Base-by-base conservation (phyloP, 2,329 filamentous ascomycete species). In the Exserohilum rostratum region DNA sequence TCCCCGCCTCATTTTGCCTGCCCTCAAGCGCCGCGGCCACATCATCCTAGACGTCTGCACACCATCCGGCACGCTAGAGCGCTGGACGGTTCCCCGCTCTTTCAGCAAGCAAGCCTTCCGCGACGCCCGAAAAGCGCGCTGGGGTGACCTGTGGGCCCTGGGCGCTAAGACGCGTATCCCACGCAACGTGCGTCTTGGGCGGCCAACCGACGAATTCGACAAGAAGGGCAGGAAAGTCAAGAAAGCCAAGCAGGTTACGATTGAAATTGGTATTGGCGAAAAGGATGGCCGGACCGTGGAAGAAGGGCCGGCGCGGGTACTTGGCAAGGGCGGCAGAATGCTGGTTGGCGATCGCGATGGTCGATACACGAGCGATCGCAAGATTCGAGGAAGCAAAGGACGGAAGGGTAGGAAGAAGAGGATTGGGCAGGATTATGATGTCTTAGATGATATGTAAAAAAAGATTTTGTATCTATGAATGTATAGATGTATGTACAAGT, bases 121-220 rank as follows among this genome's bases (percentile, higher is more conserved):
- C 66, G 95, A 98, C 71, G 95, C 95, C 31, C 87, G 95, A 58
- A 99, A 99, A 78, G 85, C 89, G 0, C 79, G 79, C 48, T 98
- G 93, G 95, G 95, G 95, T 34, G 95, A 98, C 72, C 80, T 98
- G 9, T 99, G 95, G 95, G 92, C 93, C 0, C 81, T 98, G 0
- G 95, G 95, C 0, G 93, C 93, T 18, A 98, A 98, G 82, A 96
- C 91, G 0, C 83, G 91, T 11, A 83, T 89, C 3, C 70, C 76
- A 2, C 80, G 90, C 42, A 80, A 78, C 12, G 77, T 90, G 38
- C 84, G 87, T 6, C 76, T 89, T 3, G 90, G 90, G 3, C 71
- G 58, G 9, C 69, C 72, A 69, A 47, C 74, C 66, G 66, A 73
- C 65, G 56, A 78, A 74, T 58, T 77, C 71, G 76, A 62, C 50